A percentile compares a stretch with the other conserved stretches of the same genome.
These are phyloP conservation scores for Colletotrichum neosansevieriae DNA, from an alignment of 2,329 filamentous ascomycete species.

Conservation along the genomic window DNA sequence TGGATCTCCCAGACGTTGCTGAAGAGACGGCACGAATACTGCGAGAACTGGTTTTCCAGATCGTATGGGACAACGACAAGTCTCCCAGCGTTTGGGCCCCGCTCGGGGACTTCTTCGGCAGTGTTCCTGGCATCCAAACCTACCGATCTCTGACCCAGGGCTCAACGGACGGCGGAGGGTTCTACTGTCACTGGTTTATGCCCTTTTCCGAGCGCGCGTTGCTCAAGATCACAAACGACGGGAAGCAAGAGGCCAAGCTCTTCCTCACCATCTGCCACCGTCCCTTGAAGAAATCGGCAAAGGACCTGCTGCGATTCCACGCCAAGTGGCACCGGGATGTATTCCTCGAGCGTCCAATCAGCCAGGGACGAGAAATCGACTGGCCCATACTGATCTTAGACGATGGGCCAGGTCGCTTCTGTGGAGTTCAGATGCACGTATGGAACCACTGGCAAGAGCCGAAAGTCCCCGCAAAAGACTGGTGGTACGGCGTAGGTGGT, in stretches of 20 bases:
- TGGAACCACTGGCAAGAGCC: constrained; percentile 35
- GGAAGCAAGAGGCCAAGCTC: constrained; percentile 27
- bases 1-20: constrained; percentile 7
- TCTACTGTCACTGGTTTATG: constrained; percentile 38
- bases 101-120: constrained; percentile 35
- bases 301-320: constrained; percentile 28
- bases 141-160: constrained; percentile 33
- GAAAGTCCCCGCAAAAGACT: constrained; percentile 25
- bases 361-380: constrained; percentile 30
- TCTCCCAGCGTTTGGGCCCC: constrained; percentile 33
- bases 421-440: constrained; percentile 36
- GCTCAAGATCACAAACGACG: constrained; percentile 31
- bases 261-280: constrained; percentile 27
- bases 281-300: constrained; percentile 12
- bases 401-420: constrained; percentile 31
- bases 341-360: constrained; percentile 27
- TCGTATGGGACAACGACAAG: constrained; percentile 30
- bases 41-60: constrained; percentile 28
- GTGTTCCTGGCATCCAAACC: constrained; percentile 30
- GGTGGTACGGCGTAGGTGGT: constrained; percentile 35
- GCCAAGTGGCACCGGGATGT: constrained; percentile 35
- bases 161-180: constrained; percentile 33
- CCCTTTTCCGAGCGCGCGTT: constrained; percentile 31
- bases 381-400: constrained; percentile 30
- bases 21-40: constrained; percentile 1